Percentiles rank a stretch among this genome's conserved stretches.
phyloP scores from a whole-genome alignment of 768 basidiomycete species.

The Agaricus bisporus region DNA sequence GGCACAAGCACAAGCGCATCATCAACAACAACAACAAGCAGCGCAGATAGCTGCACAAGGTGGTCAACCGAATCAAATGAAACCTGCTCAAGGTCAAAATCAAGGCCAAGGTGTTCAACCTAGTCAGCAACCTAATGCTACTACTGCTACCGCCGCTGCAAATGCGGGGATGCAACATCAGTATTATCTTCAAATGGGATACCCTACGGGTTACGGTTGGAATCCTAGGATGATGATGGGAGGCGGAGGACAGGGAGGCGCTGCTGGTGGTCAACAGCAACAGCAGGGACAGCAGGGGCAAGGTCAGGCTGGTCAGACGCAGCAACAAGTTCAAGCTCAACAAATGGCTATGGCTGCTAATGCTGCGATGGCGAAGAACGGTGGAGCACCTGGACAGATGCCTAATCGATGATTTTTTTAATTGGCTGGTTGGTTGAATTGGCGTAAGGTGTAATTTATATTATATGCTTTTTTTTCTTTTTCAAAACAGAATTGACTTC shows the following conservation, averaged over 20 bases:
- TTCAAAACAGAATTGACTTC: too few relatives aligned
- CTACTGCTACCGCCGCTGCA: not conserved
- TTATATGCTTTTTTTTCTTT: too few relatives aligned
- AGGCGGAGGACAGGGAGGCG: not conserved
- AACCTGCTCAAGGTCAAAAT: conserved; percentile 2
- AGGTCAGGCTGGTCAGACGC: not conserved
- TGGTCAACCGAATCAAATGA: conserved; percentile 13
- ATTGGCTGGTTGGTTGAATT: not conserved
- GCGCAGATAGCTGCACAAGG: conserved; percentile 9
- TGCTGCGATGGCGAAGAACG: not conserved
- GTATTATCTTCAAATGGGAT: conserved; percentile 7
- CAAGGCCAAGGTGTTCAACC: not conserved
- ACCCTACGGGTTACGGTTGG: not conserved
- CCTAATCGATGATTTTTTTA: not conserved
- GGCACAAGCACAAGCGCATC: conserved; percentile 5
- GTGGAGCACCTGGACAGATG: not conserved
- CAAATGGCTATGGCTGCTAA: not conserved
- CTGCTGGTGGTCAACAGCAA: not conserved
- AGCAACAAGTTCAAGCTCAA: not conserved
- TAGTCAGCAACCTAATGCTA: conserved; percentile 7
- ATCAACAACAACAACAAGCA: not conserved
- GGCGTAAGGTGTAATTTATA: not conserved
- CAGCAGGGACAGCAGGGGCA: not conserved
- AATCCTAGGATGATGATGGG: not conserved
- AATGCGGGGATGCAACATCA: not conserved